phyloP scores from a whole-genome alignment of 345 rosid genomes.

The Excoecaria agallocha region DNA sequence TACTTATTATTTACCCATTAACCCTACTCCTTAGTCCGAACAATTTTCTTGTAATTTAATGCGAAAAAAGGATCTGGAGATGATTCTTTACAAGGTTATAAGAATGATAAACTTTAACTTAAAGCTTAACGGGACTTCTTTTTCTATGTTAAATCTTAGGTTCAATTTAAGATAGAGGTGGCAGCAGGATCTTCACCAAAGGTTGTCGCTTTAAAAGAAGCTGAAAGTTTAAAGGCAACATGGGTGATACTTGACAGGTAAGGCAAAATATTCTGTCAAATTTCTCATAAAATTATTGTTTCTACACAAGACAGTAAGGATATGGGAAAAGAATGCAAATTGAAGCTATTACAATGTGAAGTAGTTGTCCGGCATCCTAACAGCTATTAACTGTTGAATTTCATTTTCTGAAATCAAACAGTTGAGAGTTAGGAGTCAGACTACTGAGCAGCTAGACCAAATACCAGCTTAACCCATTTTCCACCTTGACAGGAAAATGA shows the following conservation, averaged over 20 bases:
- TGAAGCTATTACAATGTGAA: too few species aligned
- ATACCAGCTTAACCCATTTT: neutral
- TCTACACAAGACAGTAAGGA: too few species aligned
- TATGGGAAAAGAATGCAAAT: too few species aligned
- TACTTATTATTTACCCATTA: neutral
- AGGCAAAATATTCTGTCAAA: neutral
- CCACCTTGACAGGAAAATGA: constrained; percentile 30
- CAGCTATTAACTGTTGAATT: neutral
- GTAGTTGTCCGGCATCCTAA: too few species aligned
- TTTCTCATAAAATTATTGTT: too few species aligned
- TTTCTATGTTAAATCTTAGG: constrained; percentile 20
- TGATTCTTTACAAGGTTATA: neutral
- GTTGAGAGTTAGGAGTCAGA: too few species aligned
- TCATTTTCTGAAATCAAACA: too few species aligned
- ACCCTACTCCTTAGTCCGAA: neutral
- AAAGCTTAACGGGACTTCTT: neutral
- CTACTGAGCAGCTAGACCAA: neutral
- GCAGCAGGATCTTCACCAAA: constrained; percentile 34
- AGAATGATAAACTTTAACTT: too few species aligned
- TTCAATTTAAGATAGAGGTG: constrained; percentile 36
- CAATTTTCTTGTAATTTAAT: neutral
- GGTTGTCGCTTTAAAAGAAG: constrained; percentile 29
- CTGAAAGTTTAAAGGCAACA: constrained; percentile 32
- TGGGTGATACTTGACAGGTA: constrained; percentile 52
- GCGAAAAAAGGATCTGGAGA: too few species aligned